Percentiles rank a stretch among this genome's conserved stretches.
These are phyloP conservation scores for Handroanthus guayacan DNA, from an alignment of 257 asterid species.

Conservation along the genomic window DNA sequence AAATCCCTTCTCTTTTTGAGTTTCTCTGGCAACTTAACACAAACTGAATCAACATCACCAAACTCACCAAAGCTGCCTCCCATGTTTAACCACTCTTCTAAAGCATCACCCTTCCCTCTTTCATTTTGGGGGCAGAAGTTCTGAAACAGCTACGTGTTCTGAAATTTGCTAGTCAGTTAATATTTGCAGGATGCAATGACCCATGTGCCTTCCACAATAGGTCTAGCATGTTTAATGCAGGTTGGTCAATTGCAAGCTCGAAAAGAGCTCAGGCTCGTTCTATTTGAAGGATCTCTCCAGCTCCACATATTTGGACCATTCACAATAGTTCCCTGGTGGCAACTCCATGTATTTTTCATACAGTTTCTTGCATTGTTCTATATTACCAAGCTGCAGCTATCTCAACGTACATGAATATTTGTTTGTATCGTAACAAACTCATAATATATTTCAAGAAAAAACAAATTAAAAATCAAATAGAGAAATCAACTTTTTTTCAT, in stretches of 20 bases:
- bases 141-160: slow-evolving; percentile 74
- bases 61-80: slow-evolving; percentile 79
- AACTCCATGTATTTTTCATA: slow-evolving; percentile 86
- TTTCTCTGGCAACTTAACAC: slow-evolving; percentile 82
- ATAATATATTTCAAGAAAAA: slow-evolving; percentile 20
- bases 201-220: slow-evolving; percentile 82
- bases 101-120: slow-evolving; percentile 96
- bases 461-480: slow-evolving; percentile 16
- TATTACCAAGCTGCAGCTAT: slow-evolving; percentile 89
- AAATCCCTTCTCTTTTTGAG: slow-evolving; percentile 87
- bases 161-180: not conserved
- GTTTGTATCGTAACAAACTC: slow-evolving; percentile 39
- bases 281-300: slow-evolving; percentile 83
- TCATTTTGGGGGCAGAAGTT: slow-evolving; percentile 79
- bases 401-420: slow-evolving; percentile 96
- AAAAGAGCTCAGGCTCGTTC: slow-evolving; percentile 93
- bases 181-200: not conserved
- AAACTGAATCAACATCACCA: slow-evolving; percentile 77
- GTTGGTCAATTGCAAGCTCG: slow-evolving; percentile 96
- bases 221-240: slow-evolving; percentile 97
- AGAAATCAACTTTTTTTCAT: slow-evolving; percentile 18
- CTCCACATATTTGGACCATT: slow-evolving; percentile 93
- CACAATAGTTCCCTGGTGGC: slow-evolving; percentile 96
- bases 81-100: slow-evolving; percentile 84
- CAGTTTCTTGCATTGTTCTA: slow-evolving; percentile 84